Base-by-base conservation (phyloP, 2,329 filamentous ascomycete genomes). In the Blastomyces percursus region DNA sequence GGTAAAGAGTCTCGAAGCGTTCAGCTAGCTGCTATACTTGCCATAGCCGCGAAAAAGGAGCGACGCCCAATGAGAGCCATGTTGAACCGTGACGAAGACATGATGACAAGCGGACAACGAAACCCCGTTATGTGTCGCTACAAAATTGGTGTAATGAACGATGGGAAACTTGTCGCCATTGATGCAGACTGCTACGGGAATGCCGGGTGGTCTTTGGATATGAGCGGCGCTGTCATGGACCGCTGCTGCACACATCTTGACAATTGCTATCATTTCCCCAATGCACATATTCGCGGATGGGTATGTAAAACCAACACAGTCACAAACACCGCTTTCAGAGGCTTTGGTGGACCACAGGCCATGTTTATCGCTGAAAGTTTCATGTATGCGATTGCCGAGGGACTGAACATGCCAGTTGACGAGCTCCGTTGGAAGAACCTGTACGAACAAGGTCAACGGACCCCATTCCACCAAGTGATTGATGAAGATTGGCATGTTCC, bases 71-170 rank as follows among this genome's bases (percentile, higher is more conserved):
- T 95, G 14, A 82, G 91, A 35, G 92, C 88, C 71, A 94, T 95
- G 91, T 80, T 96, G 50, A 94, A 91, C 58, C 84, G 91, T 60
- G 91, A 96, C 70, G 91, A 96, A 71, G 91, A 96, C 71, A 96
- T 96, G 81, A 76, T 89, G 51, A 89, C 87, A 5, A 90, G 87
- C 61, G 91, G 91, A 1, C 90, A 95, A 75, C 82, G 91, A 8
- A 91, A 96, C 73, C 91, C 91, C 0, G 93, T 95, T 81, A 78
- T 94, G 5, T 85, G 82, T 11, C 81, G 82, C 62, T 96, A 91
- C 88, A 94, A 65, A 38, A 61, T 69, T 1, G 68, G 67, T 0
- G 64, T 67, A 16, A 66, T 62, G 46, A 58, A 61, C 6, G 61
- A 65, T 21, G 68, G 68, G 3, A 68, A 59, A 3, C 59, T 69